Conservation (phyloP, 2,329 filamentous ascomycete genomes). For the Huntiella decipiens region DNA sequence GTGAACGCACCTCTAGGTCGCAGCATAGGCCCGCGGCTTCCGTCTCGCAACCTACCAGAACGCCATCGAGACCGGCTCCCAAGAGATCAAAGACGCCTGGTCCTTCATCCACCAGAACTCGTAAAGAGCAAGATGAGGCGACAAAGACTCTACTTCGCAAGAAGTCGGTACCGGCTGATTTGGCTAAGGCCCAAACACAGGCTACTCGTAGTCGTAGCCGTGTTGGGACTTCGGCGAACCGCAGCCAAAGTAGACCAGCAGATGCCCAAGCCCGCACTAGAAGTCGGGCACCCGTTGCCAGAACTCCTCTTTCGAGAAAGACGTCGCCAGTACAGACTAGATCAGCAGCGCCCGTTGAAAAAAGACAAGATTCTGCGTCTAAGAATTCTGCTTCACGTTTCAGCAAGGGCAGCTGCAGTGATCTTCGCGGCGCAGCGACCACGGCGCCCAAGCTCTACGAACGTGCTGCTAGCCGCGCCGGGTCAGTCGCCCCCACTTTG, state of each 20-base stretch:
- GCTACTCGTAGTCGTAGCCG: not conserved
- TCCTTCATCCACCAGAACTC: not conserved
- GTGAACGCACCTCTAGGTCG: not conserved
- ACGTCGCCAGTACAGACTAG: conserved; percentile 26
- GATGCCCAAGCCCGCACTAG: conserved; percentile 9
- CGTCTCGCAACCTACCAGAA: not conserved
- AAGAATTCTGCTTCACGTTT: conserved; percentile 2
- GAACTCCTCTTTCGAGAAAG: conserved; percentile 26
- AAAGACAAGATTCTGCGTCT: conserved; percentile 46
- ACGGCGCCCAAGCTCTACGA: conserved; percentile 18
- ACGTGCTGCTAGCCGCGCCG: conserved; percentile 29
- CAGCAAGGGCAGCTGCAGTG: conserved; percentile 14
- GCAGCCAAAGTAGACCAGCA: not conserved
- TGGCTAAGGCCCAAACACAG: not conserved
- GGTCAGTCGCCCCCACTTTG: conserved; percentile 18
- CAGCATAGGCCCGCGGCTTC: not conserved
- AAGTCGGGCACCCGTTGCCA: conserved; percentile 17
- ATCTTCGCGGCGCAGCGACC: conserved; percentile 16
- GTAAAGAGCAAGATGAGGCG: not conserved
- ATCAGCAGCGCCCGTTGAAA: conserved; percentile 50
- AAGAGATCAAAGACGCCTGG: conserved; percentile 3
- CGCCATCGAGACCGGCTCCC: not conserved
- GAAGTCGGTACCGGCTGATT: conserved; percentile 1
- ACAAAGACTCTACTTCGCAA: not conserved
- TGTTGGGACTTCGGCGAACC: not conserved